Conservation (phyloP, 164 flowering plant genomes). For the Umbilicus rupestris region DNA sequence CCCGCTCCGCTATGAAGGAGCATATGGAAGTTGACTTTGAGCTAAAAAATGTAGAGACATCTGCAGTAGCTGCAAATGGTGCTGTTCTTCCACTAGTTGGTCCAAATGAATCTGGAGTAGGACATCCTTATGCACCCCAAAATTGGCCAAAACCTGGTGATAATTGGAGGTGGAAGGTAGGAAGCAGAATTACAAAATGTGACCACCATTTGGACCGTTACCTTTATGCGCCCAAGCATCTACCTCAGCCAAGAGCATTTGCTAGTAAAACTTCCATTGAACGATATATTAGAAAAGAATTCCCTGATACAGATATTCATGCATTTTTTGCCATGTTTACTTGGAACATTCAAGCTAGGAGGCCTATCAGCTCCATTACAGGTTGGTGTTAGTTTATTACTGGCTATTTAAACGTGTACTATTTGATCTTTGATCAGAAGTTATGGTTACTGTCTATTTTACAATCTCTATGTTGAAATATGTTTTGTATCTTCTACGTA, state of each 20-base stretch:
- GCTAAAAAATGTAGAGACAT: conserved; percentile 18
- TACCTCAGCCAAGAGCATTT: conserved; percentile 26
- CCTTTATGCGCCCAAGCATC: conserved; percentile 40
- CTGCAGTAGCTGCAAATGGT: conserved; percentile 18
- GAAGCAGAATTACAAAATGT: conserved; percentile 32
- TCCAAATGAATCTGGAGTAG: conserved; percentile 40
- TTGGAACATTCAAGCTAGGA: conserved; percentile 51
- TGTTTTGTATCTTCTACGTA: not conserved
- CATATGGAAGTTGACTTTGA: conserved; percentile 25
- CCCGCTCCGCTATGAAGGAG: conserved; percentile 8
- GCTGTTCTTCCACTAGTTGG: conserved; percentile 30
- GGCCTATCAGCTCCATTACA: conserved; percentile 11
- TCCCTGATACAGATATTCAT: conserved; percentile 43
- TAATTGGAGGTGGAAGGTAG: conserved; percentile 71
- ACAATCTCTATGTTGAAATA: not conserved
- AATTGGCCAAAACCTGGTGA: conserved; percentile 79
- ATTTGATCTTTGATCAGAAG: not conserved
- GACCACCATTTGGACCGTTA: conserved; percentile 57
- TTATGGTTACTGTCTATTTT: not conserved
- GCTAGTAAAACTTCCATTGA: conserved; percentile 51
- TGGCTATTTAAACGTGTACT: not conserved
- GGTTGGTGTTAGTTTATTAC: conserved; percentile 24
- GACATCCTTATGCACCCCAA: conserved; percentile 80
- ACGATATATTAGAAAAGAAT: conserved; percentile 28
- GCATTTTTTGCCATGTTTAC: conserved; percentile 66